Conservation (phyloP, 1,284 basidiomycete species). For the Anthracocystis panici-leucophaei region DNA sequence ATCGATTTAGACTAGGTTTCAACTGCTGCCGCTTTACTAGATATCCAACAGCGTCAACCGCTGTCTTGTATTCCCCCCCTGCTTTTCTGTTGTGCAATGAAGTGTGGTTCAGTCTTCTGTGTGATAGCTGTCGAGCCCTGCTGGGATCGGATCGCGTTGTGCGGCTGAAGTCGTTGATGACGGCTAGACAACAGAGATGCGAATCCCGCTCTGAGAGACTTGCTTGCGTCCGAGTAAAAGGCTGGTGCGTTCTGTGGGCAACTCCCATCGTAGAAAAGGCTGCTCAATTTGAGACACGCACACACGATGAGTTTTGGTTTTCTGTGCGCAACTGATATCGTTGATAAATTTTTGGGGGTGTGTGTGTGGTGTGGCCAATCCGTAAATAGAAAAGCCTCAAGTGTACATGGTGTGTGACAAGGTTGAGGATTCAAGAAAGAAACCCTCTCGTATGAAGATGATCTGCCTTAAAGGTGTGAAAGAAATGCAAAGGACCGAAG, state of each 20-base stretch:
- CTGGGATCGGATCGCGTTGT: too few relatives aligned
- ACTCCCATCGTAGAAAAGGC: too few relatives aligned
- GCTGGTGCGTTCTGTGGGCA: too few relatives aligned
- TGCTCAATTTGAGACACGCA: too few relatives aligned
- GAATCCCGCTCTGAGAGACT: too few relatives aligned
- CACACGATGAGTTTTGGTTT: not conserved
- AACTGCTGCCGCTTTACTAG: conserved; percentile 19
- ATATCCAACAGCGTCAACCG: conserved; percentile 8
- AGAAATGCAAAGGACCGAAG: conserved; percentile 17
- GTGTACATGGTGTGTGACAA: conserved; percentile 13
- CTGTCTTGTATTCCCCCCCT: not conserved
- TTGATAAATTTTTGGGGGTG: conserved; percentile 48
- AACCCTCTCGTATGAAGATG: not conserved
- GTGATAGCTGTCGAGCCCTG: too few relatives aligned
- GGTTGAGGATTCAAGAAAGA: conserved; percentile 16
- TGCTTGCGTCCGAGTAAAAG: too few relatives aligned
- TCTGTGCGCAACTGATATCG: conserved; percentile 46
- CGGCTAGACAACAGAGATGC: too few relatives aligned
- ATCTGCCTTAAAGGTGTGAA: not conserved
- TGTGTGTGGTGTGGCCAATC: conserved; percentile 9
- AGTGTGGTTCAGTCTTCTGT: not conserved
- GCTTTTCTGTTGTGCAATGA: not conserved
- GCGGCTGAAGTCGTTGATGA: too few relatives aligned
- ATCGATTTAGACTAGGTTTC: conserved; percentile 2
- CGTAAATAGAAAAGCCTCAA: not conserved